These are phyloP conservation scores for Hypericum androsaemum DNA, from an alignment of 345 rosid species.

Conservation along the genomic window DNA sequence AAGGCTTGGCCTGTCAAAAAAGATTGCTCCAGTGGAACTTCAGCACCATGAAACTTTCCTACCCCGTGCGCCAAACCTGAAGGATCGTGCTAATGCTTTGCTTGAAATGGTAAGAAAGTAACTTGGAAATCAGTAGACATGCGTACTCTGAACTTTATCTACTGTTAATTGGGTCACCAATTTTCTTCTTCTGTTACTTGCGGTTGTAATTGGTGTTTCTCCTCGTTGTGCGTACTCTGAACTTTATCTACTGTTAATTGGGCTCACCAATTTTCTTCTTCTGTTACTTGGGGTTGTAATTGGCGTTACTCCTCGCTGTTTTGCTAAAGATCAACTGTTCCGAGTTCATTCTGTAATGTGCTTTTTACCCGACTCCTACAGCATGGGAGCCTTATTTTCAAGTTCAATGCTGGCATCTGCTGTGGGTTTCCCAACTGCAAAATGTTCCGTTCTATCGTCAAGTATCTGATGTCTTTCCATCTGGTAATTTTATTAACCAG, in stretches of 20 bases:
- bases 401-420: too few species aligned
- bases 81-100: conserved; percentile 97
- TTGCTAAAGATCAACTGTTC: too few species aligned
- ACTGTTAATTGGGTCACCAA: too few species aligned
- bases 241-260: neutral
- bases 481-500: conserved; percentile 24
- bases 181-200: neutral
- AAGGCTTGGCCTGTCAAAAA: conserved; percentile 79
- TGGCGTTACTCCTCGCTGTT: neutral
- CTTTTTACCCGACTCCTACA: too few species aligned
- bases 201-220: neutral
- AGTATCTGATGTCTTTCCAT: neutral
- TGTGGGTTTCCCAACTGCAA: too few species aligned
- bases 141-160: neutral
- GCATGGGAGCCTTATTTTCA: too few species aligned
- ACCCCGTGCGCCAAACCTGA: conserved; percentile 95
- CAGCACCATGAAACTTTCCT: conserved; percentile 99
- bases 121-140: neutral
- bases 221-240: neutral
- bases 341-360: too few species aligned
- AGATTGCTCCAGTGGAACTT: conserved; percentile 97
- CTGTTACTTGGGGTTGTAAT: neutral
- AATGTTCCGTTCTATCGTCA: too few species aligned
- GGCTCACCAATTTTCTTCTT: neutral
- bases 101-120: conserved; percentile 66